Evolutionary conservation across 805 yeast species (phyloP), one percentile per base, ranked within the genome.

Genomic region (Saturnispora zaruensis): DNA sequence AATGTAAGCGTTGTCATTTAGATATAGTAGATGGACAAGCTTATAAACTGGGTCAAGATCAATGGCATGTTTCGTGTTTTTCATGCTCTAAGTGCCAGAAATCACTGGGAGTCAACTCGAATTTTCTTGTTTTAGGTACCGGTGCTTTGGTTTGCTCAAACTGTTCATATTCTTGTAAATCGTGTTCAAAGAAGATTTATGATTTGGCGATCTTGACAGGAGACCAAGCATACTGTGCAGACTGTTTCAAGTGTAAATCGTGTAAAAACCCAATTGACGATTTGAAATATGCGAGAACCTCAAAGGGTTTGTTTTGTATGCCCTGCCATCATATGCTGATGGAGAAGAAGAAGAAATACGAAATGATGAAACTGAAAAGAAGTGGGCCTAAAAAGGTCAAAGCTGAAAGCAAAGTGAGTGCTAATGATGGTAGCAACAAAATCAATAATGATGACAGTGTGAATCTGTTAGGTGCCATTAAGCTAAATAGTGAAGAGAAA

Each of bases 1-100:
- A 61, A 42, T 67, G 71, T 53, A 64, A 64, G 47, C 61, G 59
- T 48, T 77, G 82, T 55, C 60, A 69, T 37, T 62, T 74, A 51
- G 70, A 83, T 25, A 86, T 91, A 45, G 77, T 77, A 18, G 95
- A 87, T 59, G 96, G 96, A 30, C 95, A 90, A 56, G 98, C 98
- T 3, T 93, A 88, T 63, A 98, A 91, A 64, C 72, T 91, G 45
- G 96, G 96, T 23, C 95, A 85, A 25, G 91, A 88, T 62, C 79
- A 96, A 55, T 93, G 99, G 99, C 99, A 93, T 65, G 84, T 88
- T 50, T 77, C 84, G 54, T 93, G 99, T 67, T 93, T 93, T 68
- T 75, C 81, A 44, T 93, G 99, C 67, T 84, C 95, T 49, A 84
- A 84, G 57, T 93, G 99, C 66, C 72, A 77, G 34, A 76, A 79